Evolutionary conservation across 2,329 filamentous ascomycete species (phyloP), one percentile per base, ranked within the genome.

Genomic region (Sclerotinia sclerotiorum): DNA sequence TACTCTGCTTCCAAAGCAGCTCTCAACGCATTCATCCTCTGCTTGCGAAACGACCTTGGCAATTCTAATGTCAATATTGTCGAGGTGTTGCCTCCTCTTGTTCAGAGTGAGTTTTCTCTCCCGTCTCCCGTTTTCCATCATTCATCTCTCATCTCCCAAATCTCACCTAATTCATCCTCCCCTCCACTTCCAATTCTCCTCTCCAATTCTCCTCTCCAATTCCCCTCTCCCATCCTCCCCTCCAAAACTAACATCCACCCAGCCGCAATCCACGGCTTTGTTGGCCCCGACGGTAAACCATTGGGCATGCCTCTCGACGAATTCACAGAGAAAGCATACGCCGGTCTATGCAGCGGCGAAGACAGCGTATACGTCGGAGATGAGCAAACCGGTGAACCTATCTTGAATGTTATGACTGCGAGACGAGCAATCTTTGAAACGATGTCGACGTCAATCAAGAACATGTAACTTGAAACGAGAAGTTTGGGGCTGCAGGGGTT

Each of bases 1-100:
- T 84, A 83, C 72, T 81, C 77, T 2, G 80, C 81, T 6, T 80
- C 81, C 3, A 84, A 83, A 71, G 79, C 81, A 0, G 82, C 82
- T 0, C 73, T 84, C 35, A 79, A 82, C 61, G 72, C 74, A 2
- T 83, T 82, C 69, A 73, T 79, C 11, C 73, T 83, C 7, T 80
- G 77, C 60, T 72, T 84, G 1, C 78, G 81, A 2, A 78, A 81
- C 24, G 79, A 83, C 68, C 74, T 84, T 19, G 73, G 74, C 11
- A 71, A 77, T 7, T 76, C 75, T 3, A 73, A 71, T 10, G 74
- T 82, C 15, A 79, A 79, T 60, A 75, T 83, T 1, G 76, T 82
- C 48, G 81, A 84, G 69, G 68, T 83, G n/a, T 79, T 76, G 3
- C 80, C 81, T 68, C 74, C 75, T 57, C 56, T 73, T 48, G 71